A percentile compares a stretch with the other conserved stretches of the same genome.
Conservation (phyloP, 257 asterid genomes). For the Striga asiatica region DNA sequence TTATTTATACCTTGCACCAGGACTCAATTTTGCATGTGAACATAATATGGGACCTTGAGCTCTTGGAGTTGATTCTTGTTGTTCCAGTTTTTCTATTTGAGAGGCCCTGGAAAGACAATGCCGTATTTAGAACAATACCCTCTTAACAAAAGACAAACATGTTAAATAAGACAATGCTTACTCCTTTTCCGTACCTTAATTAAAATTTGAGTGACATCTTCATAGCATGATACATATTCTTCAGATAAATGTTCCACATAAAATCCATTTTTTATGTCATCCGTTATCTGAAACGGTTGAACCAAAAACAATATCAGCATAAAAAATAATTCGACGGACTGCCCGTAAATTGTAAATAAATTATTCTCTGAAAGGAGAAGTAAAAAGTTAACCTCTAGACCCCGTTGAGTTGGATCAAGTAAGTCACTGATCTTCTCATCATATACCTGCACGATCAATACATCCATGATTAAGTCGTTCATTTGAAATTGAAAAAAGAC, state of each 20-base stretch:
- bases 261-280: conserved; percentile 69
- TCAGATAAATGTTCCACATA: conserved; percentile 82
- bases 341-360: background rate
- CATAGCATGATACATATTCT: conserved; percentile 74
- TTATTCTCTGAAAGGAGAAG: background rate
- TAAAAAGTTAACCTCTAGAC: conserved; percentile 57
- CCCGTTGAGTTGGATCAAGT: conserved; percentile 74
- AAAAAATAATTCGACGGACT: background rate
- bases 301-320: background rate
- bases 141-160: background rate
- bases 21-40: conserved; percentile 84
- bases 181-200: conserved; percentile 45
- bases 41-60: conserved; percentile 92
- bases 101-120: conserved; percentile 55
- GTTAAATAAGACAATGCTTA: background rate
- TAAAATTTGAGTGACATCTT: conserved; percentile 76
- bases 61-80: conserved; percentile 80
- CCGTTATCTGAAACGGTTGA: conserved; percentile 53
- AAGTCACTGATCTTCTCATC: conserved; percentile 83
- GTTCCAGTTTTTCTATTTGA: conserved; percentile 83
- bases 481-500: too few relatives aligned
- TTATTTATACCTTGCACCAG: conserved; percentile 85
- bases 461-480: background rate
- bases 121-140: background rate
- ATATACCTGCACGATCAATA: conserved; percentile 47